These are phyloP conservation scores for Phascolomyces articulosus DNA, from an alignment of 371 early-diverging fungal species.

Conservation along the genomic window DNA sequence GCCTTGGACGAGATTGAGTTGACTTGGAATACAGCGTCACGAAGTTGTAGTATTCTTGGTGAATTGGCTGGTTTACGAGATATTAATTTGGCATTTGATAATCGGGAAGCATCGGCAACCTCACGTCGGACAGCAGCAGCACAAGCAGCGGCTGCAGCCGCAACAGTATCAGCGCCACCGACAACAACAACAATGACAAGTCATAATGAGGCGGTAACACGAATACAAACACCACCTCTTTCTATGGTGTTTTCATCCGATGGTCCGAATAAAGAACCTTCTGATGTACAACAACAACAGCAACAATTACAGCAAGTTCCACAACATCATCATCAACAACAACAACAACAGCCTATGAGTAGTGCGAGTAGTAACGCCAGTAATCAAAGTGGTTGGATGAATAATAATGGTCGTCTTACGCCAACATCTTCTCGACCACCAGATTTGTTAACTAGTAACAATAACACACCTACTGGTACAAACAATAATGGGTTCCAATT, in stretches of 20 bases:
- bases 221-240: neutral
- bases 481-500: neutral
- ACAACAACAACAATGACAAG: too few relatives aligned
- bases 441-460: neutral
- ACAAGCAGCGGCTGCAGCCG: too few relatives aligned
- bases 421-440: neutral
- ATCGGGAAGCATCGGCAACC: too few relatives aligned
- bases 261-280: neutral
- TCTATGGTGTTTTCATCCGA: constrained; percentile 7
- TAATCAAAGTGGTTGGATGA: neutral
- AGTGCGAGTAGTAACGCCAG: neutral
- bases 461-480: neutral
- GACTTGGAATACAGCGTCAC: constrained; percentile 26
- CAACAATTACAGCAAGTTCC: constrained; percentile 7
- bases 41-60: constrained; percentile 26
- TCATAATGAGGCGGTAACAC: too few relatives aligned
- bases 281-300: neutral
- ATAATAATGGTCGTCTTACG: neutral
- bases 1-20: constrained; percentile 29
- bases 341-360: neutral
- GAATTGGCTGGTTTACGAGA: constrained; percentile 29
- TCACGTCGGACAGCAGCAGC: too few relatives aligned
- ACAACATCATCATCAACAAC: constrained; percentile 12
- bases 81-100: constrained; percentile 24
- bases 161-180: too few relatives aligned